A percentile compares a stretch with the other conserved stretches of the same genome.
These are phyloP conservation scores for Closterium sp. DNA, from an alignment of 139 green algal species.

Conservation along the genomic window DNA sequence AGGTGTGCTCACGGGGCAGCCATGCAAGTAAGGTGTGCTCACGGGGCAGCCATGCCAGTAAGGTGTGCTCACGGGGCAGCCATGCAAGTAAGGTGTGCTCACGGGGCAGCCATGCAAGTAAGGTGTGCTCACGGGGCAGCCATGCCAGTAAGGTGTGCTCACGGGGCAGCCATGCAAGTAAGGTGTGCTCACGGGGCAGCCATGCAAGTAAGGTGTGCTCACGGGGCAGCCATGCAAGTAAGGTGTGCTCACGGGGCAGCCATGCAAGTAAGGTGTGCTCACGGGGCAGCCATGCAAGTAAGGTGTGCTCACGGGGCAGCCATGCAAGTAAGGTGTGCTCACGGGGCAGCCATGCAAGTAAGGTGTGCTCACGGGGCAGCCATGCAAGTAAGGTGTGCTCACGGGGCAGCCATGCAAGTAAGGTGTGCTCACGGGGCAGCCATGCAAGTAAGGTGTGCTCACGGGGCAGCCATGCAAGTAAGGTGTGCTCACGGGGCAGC, in stretches of 20 bases:
- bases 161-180: neutral
- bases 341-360: neutral
- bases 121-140: neutral
- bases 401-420: neutral
- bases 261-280: no score
- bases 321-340: no score
- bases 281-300: neutral
- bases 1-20: no score
- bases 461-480: neutral
- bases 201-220: no score
- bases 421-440: neutral
- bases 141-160: no score
- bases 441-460: no score
- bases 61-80: neutral
- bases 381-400: no score
- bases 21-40: neutral
- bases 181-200: neutral
- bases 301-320: neutral
- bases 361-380: neutral
- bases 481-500: neutral
- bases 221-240: neutral
- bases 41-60: neutral
- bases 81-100: no score
- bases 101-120: neutral
- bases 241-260: neutral